Evolutionary conservation across 192 early-diverging fungal species (phyloP).

Genomic region (Coemansia sp.): DNA sequence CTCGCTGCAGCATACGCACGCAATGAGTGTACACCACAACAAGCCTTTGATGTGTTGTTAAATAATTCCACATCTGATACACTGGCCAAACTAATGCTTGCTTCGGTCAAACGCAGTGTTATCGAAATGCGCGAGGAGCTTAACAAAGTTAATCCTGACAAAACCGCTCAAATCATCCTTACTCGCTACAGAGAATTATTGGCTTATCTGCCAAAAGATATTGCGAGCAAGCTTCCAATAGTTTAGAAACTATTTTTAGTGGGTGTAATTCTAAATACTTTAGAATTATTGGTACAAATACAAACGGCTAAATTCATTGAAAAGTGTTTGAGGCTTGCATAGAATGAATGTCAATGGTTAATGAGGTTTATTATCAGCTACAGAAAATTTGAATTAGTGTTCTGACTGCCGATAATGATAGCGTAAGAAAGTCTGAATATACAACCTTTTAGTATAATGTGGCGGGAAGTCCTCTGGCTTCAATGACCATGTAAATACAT

Average conservation of each 20-base stretch:
- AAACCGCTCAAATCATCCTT: slow-evolving; percentile 18
- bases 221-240: neutral
- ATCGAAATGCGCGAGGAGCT: slow-evolving; percentile 10
- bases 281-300: neutral
- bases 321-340: neutral
- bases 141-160: slow-evolving; percentile 9
- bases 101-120: slow-evolving; percentile 16
- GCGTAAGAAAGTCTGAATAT: neutral
- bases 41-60: slow-evolving; percentile 39
- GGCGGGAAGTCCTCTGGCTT: neutral
- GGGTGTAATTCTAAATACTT: neutral
- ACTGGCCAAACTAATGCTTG: slow-evolving; percentile 22
- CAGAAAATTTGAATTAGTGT: neutral
- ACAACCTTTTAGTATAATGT: neutral
- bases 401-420: neutral
- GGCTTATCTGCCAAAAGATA: slow-evolving; percentile 12
- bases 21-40: slow-evolving; percentile 31
- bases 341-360: neutral
- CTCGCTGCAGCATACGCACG: slow-evolving; percentile 13
- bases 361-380: neutral
- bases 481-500: neutral
- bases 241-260: neutral
- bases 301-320: neutral
- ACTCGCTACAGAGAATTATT: slow-evolving; percentile 17
- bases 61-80: slow-evolving; percentile 18